Evolutionary conservation across 2,329 filamentous ascomycete genomes (phyloP), one percentile per base, ranked within the genome.

Genomic region (Triangularia verruculosa): DNA sequence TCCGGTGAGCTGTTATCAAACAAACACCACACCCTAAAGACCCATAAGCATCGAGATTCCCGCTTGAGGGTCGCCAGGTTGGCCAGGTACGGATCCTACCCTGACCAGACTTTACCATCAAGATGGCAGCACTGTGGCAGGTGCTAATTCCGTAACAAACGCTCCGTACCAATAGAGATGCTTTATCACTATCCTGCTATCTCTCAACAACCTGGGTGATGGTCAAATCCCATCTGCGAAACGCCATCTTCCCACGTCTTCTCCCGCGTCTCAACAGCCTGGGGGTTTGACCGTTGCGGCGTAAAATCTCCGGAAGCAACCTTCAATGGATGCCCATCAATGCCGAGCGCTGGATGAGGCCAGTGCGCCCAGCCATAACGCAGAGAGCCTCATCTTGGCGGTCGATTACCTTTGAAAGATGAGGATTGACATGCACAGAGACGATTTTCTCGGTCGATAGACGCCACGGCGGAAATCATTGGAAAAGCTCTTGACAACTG

Each of bases 231-330:
- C 59, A 62, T 64, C 20, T 30, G 47, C 81, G 1, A 57, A 63
- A 59, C 61, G 57, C 56, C 56, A 59, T 63, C 56, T 25, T 53
- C 55, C 51, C 32, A 58, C 32, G 24, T 27, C 51, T n/a, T 54
- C 47, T 3, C 51, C 25, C 51, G 51, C 22, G 20, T 28, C 51
- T 9, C 22, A 43, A n/a, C n/a, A n/a, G 56, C 17, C 13, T 32
- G 27, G 56, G 34, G 32, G 32, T 58, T 39, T 58, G 30, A 51
- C 20, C 78, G 80, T 59, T 53, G 30, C 57, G 58, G 58, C 58
- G 27, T 24, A 61, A 59, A 65, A 59, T 59, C 57, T 63, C 59
- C 61, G 57, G 52, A 55, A 61, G 61, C 52, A 34, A 58, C 61
- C 52, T 30, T 61, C 24, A 11, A 30, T 25, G 51, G n/a, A 25